phyloP scores from a whole-genome alignment of 1,284 basidiomycete genomes.

The Ganoderma multipileum region DNA sequence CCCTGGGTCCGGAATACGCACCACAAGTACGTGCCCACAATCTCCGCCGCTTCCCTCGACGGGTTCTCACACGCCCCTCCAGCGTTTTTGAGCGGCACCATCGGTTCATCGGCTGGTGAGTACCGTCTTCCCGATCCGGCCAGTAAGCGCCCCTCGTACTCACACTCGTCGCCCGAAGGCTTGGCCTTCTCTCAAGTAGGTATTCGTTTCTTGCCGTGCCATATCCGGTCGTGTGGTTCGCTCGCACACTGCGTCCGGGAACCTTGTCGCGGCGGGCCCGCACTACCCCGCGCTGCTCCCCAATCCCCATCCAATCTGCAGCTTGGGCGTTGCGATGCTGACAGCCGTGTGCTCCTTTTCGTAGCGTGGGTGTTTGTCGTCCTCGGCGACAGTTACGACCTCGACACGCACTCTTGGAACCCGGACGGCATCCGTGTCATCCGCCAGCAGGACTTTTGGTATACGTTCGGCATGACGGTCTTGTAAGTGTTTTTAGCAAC shows the following conservation, averaged over 20 bases:
- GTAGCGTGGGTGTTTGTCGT: slow-evolving; percentile 53
- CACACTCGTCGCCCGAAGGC: slow-evolving; percentile 44
- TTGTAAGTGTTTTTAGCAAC: slow-evolving; percentile 38
- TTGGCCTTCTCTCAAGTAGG: slow-evolving; percentile 63
- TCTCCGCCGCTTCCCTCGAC: slow-evolving; percentile 13
- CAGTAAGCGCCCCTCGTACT: slow-evolving; percentile 29
- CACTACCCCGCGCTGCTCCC: slow-evolving; percentile 3
- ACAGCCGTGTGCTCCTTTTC: slow-evolving; percentile 23
- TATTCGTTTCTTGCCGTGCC: slow-evolving; percentile 25
- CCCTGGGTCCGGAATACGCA: slow-evolving; percentile 74
- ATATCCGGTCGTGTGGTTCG: slow-evolving; percentile 16
- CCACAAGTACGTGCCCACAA: slow-evolving; percentile 59
- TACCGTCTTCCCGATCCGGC: slow-evolving; percentile 29
- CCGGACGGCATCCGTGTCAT: slow-evolving; percentile 44
- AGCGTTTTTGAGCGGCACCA: slow-evolving; percentile 76
- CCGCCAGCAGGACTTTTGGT: slow-evolving; percentile 55
- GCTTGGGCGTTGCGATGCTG: slow-evolving; percentile 19
- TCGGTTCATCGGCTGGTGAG: slow-evolving; percentile 73
- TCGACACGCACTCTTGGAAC: slow-evolving; percentile 47
- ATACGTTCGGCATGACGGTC: slow-evolving; percentile 49
- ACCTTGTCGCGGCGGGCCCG: slow-evolving; percentile 4
- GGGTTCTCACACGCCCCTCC: slow-evolving; percentile 28
- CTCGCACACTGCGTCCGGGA: slow-evolving; percentile 24
- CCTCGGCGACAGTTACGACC: slow-evolving; percentile 50
- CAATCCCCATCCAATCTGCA: background rate